Conservation (phyloP, 257 asterid species). For the Ilex aquifolium region DNA sequence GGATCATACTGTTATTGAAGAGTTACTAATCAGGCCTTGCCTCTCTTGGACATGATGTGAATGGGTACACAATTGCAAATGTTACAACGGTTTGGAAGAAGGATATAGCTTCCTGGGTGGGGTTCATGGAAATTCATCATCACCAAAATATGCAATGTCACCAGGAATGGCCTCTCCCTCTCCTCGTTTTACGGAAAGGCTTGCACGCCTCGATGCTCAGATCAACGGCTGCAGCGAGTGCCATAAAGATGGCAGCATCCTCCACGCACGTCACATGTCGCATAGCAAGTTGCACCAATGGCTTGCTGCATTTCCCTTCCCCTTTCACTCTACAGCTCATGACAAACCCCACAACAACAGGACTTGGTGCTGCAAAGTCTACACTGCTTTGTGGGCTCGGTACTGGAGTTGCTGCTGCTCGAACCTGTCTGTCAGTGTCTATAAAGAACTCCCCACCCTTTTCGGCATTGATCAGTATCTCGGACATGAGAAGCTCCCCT, state of each 20-base stretch:
- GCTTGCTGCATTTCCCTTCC: constrained; percentile 82
- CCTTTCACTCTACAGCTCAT: constrained; percentile 89
- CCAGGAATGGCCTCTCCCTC: constrained; percentile 65
- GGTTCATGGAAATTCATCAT: neutral
- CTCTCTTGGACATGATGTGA: too few species aligned
- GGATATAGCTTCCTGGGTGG: neutral
- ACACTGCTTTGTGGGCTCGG: constrained; percentile 92
- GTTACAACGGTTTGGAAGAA: neutral
- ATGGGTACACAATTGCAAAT: neutral
- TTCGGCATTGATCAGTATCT: constrained; percentile 60
- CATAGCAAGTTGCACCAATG: constrained; percentile 81
- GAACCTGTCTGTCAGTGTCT: constrained; percentile 67
- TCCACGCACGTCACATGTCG: constrained; percentile 84
- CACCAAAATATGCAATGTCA: constrained; percentile 20
- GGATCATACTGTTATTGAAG: too few species aligned
- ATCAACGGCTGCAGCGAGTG: constrained; percentile 92
- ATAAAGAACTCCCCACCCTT: constrained; percentile 90
- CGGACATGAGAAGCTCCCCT: constrained; percentile 71
- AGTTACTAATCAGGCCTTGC: too few species aligned
- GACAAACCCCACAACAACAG: constrained; percentile 68
- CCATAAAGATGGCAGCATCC: constrained; percentile 96
- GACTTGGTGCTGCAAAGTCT: constrained; percentile 59
- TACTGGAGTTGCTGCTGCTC: constrained; percentile 43
- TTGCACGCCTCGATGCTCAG: constrained; percentile 87
- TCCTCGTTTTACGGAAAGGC: constrained; percentile 61